Evolutionary conservation across 2,329 filamentous ascomycete genomes (phyloP).

Genomic region (Pleurostoma richardsiae): DNA sequence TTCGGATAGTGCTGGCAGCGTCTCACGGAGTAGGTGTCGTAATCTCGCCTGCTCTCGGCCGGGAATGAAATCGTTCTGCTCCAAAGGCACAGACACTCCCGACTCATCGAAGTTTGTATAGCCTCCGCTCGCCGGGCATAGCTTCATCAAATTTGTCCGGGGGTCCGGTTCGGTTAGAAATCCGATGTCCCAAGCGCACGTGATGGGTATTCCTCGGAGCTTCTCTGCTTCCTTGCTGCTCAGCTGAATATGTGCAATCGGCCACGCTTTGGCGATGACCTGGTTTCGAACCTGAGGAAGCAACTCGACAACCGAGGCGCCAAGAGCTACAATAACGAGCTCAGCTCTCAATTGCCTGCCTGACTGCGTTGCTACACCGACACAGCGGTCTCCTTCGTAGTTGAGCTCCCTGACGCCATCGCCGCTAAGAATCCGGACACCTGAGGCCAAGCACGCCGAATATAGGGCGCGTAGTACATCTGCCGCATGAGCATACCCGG

Average conservation of each 20-base stretch:
- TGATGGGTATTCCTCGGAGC: conserved; percentile 54
- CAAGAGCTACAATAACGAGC: conserved; percentile 44
- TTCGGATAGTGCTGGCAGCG: conserved; percentile 45
- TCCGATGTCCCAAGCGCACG: conserved; percentile 54
- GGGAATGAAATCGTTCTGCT: conserved; percentile 36
- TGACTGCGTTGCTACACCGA: conserved; percentile 15
- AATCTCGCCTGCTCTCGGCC: conserved; percentile 45
- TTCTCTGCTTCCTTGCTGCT: conserved; percentile 45
- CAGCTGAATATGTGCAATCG: conserved; percentile 53
- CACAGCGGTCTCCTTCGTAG: conserved; percentile 6
- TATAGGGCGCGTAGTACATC: conserved; percentile 40
- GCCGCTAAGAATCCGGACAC: conserved; percentile 6
- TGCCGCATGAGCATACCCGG: conserved; percentile 51
- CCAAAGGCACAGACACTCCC: too few relatives aligned
- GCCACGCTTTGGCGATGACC: conserved; percentile 51
- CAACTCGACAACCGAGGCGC: conserved; percentile 41
- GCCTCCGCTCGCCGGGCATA: conserved; percentile 54
- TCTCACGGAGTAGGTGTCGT: conserved; percentile 41
- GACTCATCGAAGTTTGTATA: conserved; percentile 36
- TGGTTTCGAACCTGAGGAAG: conserved; percentile 43
- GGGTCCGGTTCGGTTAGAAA: conserved; percentile 63
- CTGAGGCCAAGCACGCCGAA: background rate
- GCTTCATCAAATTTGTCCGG: conserved; percentile 50
- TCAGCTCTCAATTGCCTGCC: conserved; percentile 21
- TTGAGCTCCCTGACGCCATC: too few relatives aligned